Conservation (phyloP, 2,329 filamentous ascomycete species). For the Mollisia scopiformis region DNA sequence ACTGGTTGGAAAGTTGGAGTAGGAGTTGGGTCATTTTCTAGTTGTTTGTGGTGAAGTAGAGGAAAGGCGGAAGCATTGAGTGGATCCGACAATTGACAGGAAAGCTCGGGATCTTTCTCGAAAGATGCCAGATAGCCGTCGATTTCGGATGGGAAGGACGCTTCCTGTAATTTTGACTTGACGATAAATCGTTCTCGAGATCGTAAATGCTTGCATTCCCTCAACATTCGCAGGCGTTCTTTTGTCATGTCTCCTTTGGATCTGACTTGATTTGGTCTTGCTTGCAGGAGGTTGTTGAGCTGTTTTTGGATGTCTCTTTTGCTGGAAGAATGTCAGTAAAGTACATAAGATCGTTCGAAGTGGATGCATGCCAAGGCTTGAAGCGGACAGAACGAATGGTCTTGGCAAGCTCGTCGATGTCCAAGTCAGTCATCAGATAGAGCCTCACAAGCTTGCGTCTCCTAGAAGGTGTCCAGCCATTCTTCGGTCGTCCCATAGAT, state of each 20-base stretch:
- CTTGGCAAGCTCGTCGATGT: conserved; percentile 8
- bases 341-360: background rate
- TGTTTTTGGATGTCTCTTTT: conserved; percentile 13
- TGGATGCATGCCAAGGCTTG: conserved; percentile 14
- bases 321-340: background rate
- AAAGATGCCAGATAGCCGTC: background rate
- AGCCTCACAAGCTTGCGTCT: conserved; percentile 16
- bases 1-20: background rate
- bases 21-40: background rate
- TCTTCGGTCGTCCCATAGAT: conserved; percentile 12
- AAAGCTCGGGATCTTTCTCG: background rate
- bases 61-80: background rate
- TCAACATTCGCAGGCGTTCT: background rate
- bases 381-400: conserved; percentile 7
- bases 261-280: conserved; percentile 10
- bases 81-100: background rate
- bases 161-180: background rate
- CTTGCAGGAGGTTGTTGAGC: conserved; percentile 6
- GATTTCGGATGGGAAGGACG: background rate
- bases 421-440: conserved; percentile 17
- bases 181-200: background rate
- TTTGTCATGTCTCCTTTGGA: conserved; percentile 5
- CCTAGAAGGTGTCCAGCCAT: conserved; percentile 14
- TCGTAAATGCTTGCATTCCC: conserved; percentile 8
- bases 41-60: background rate